phyloP scores from a whole-genome alignment of 192 early-diverging fungal species.

The Gonapodya prolifera region DNA sequence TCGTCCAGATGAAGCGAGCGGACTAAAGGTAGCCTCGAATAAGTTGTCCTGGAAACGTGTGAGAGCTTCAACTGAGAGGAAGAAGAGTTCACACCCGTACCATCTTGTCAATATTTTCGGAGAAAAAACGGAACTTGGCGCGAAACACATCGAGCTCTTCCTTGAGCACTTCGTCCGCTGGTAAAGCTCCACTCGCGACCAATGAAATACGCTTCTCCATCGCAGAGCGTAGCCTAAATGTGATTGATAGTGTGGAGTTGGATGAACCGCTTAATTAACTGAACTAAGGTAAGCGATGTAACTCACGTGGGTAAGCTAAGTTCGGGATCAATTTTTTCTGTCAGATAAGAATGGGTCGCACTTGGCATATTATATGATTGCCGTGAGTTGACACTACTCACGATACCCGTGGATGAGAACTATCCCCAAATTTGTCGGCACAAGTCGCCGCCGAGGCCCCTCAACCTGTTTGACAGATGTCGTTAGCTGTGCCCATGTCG shows the following conservation, averaged over 20 bases:
- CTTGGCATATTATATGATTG: neutral
- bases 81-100: neutral
- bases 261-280: neutral
- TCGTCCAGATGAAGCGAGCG: conserved; percentile 28
- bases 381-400: conserved; percentile 3
- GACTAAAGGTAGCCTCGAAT: conserved; percentile 39
- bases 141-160: conserved; percentile 26
- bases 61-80: neutral
- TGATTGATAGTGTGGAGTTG: neutral
- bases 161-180: conserved; percentile 17
- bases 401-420: conserved; percentile 35
- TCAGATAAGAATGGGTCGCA: neutral
- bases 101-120: neutral
- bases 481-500: too few relatives aligned
- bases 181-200: conserved; percentile 27
- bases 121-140: conserved; percentile 29
- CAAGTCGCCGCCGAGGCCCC: conserved; percentile 21
- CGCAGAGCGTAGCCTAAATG: conserved; percentile 30
- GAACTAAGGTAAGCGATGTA: conserved; percentile 6
- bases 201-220: conserved; percentile 33
- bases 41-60: conserved; percentile 28
- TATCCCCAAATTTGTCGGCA: conserved; percentile 39
- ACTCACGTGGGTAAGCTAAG: conserved; percentile 16
- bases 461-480: too few relatives aligned
- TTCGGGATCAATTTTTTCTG: conserved; percentile 41